Base-by-base conservation (phyloP, 108 stramenopile species). In the Nannochloropsis salina region DNA sequence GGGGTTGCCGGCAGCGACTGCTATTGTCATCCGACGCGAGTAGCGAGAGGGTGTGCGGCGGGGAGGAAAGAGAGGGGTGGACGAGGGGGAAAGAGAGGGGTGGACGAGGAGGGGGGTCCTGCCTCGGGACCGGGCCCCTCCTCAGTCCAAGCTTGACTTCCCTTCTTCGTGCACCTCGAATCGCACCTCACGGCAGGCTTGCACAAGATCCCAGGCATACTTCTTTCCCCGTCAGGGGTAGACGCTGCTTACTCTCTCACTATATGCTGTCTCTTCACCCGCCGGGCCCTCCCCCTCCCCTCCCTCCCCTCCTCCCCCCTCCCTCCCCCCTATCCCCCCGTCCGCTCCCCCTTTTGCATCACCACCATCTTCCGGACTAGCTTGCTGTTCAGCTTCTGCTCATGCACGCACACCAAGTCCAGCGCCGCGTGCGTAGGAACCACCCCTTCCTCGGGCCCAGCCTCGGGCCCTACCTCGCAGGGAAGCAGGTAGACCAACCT, bases 401-500 rank as follows among this genome's bases (percentile, higher is more conserved):
- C 94, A 51, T 95, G 95, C n/a, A 88, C 86, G 83, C 93, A 93
- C 3, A 94, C 90, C n/a, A 94, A 80, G 82, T 88, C 87, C 82
- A 97, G 85, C 81, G 95, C 96, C 10, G 93, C 92, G 82, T 97
- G 96, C 11, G 89, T 83, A 3, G 95, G 95, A 43, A 96, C 84
- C 85, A 74, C 61, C 15, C 61, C 61, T n/a, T 74, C 61, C n/a
- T 97, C 95, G 18, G 79, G 82, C 2, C 86, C 83, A 42, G 91
- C 92, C 82, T 94, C 90, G 85, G 96, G 96, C 74, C 95, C 95
- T 47, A 83, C 79, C 90, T 94, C 94, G 43, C 93, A 93, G 42
- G 96, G 96, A 82, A 96, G 95, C 9, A 97, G 87, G 81, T 96
- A 97, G 9, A 95, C 94, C 40, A 97, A 88, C 82, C 94, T 88